Base-by-base conservation (phyloP, 768 basidiomycete genomes). In the Lactifluus pinguis region DNA sequence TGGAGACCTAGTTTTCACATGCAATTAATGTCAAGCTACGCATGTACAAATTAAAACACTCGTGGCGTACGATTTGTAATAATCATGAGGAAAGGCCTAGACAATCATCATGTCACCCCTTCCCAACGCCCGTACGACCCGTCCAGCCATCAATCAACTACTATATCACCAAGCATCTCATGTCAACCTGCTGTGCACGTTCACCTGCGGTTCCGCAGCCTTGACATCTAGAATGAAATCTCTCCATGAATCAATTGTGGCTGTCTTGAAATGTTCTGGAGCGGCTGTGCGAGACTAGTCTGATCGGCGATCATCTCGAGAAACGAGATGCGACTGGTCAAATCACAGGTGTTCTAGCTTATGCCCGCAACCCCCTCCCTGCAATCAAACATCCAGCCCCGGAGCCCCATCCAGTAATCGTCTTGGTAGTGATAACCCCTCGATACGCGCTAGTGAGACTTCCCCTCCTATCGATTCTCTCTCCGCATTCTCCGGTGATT, bases 261-360 rank as follows among this genome's bases (percentile, higher is more conserved):
- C 32, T 48, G 14, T 4, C 9, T 5, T 34, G 32, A 34, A 6
- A 9, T 9, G 9, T 34, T 34, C 32, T 34, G 21, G 25, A 34
- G 53, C 48, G 55, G 60, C 55, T 56, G 49, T 56, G 54, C n/a
- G 49, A 4, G 32, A n/a, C 25, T 34, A 34, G 32, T 34, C 8
- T 38, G 54, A 55, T 60, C 60, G 53, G 19, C 30, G 50, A 61
- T 61, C 50, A 55, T 56, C 49, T 50, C 44, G 51, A 48, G 53
- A 6, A 11, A 25, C 14, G 6, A 13, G 11, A 17, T 38, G n/a
- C 25, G 25, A 25, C 25, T 49, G 11, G 39, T 49, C 41, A n/a
- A 38, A 57, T 55, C 54, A 29, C 45, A 55, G 6, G 17, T 29
- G 25, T 29, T 21, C 19, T 2, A 30, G 44, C 7, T 52, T 51